These are phyloP conservation scores for Pichia manshurica DNA, from an alignment of 805 yeast species.

Conservation along the genomic window DNA sequence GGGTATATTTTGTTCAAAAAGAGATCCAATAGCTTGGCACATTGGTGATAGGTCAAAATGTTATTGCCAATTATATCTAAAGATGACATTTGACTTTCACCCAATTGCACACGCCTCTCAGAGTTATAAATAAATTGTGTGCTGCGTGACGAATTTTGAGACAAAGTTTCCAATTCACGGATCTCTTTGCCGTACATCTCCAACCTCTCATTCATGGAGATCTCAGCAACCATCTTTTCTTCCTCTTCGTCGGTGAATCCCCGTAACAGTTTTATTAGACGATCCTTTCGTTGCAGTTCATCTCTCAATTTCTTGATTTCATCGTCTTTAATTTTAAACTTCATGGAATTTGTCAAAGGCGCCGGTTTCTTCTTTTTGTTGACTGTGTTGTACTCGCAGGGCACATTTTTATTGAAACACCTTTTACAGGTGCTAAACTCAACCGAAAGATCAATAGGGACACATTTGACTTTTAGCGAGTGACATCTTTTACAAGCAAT, in stretches of 20 bases:
- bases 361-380: constrained; percentile 37
- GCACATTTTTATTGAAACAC: constrained; percentile 56
- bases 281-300: constrained; percentile 10
- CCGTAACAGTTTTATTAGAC: constrained; percentile 9
- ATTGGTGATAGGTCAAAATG: constrained; percentile 53
- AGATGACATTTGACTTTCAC: constrained; percentile 20
- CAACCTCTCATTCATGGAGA: constrained; percentile 9
- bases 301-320: constrained; percentile 20
- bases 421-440: constrained; percentile 66
- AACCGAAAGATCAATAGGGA: constrained; percentile 56
- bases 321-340: constrained; percentile 25
- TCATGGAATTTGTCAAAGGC: constrained; percentile 11
- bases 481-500: constrained; percentile 76
- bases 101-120: constrained; percentile 35
- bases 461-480: constrained; percentile 75
- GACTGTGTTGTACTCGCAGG: constrained; percentile 62
- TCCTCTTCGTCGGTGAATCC: constrained; percentile 19
- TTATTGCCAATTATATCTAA: constrained; percentile 55
- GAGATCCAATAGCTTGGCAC: constrained; percentile 43
- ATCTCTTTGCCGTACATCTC: constrained; percentile 38
- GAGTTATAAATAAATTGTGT: constrained; percentile 41
- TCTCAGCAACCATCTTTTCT: constrained; percentile 24
- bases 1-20: constrained; percentile 45
- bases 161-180: constrained; percentile 32
- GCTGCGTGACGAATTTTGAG: constrained; percentile 30